Base-by-base conservation (phyloP, 345 rosid species). In the Limnanthes douglasii region DNA sequence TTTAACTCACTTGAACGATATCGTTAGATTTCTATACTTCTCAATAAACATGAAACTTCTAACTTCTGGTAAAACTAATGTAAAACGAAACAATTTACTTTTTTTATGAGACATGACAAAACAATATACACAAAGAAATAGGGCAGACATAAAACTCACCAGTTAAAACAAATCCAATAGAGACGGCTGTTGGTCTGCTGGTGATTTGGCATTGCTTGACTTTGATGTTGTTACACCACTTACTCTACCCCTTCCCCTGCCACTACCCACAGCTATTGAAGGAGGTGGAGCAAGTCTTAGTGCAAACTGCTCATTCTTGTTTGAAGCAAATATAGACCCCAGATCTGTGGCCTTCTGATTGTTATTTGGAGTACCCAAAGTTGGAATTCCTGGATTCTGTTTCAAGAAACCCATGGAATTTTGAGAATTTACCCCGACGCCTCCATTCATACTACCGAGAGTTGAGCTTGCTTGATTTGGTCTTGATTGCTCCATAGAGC, bases 281-380 rank as follows among this genome's bases (percentile, higher is more conserved):
- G 98, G 98, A 4, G 98, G 98, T 1, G 95, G 94, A 8, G 98
- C 94, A 30, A 90, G 86, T 61, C 62, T 80, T 17, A 68, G 65
- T 17, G 98, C 80, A 1, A 69, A 14, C 28, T 56, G 66, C 18
- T 63, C 79, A 2, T 61, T 66, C 57, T 60, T 77, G 64, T 59
- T 67, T 26, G 84, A 64, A 64, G 72, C 40, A 46, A 74, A 79
- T 52, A 74, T 77, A 18, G 95, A 79, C 18, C 69, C 78, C 18
- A 79, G 51, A 64, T 72, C 84, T 45, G 65, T 41, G 31, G 77
- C 23, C 59, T 74, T 76, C 37, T 65, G 73, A 23, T 68, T 67
- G 27, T 36, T 64, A 48, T 50, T 64, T 8, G 50, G 34, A 32
- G 57, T 15, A 14, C 50, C 52, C 22, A 59, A 47, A 51, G 41